Evolutionary conservation across 2,329 filamentous ascomycete species (phyloP), one percentile per base, ranked within the genome.

Genomic region (Trichoderma guizhouense): DNA sequence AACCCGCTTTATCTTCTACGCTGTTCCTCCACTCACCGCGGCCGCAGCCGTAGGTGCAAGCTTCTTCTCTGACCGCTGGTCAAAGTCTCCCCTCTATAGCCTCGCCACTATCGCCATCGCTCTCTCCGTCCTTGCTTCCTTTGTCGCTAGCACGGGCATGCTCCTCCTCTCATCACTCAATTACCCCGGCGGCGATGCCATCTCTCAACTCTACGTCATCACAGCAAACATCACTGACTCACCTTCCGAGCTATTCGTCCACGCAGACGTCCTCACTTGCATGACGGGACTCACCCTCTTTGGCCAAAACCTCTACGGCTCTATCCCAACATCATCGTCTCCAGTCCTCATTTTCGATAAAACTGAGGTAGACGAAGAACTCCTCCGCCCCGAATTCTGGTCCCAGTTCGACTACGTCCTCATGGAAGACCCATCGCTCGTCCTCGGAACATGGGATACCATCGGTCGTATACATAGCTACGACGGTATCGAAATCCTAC

Each of bases 1-100:
- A 83, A 92, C 94, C 80, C 92, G 96, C 21, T 99, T 99, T 84
- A 91, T 99, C 76, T 90, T 98, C 77, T 98, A 98, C 82, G 87
- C 90, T 67, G 86, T 97, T 28, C 96, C 96, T 0, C 86, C 91
- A 0, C 84, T 98, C 34, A 97, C 95, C 0, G 92, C 91, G 12
- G 88, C 91, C 3, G 91, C 94, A 0, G 91, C 93, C 3, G 86
- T 93, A 5, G 91, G 90, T 24, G 93, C 94, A 15, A 88, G 89
- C 71, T 91, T 90, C 81, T 83, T 97, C 74, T 92, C 89, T 82
- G 86, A 84, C 1, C 90, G 91, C 53, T 84, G 88, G n/a, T 78
- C 83, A 6, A 95, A 94, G 79, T 88, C 87, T 1, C 18, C 84
- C 3, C 32, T 88, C 39, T 90, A 91, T 77, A 79, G 82, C 6